Evolutionary conservation across 345 rosid species (phyloP), one percentile per base, ranked within the genome.

Genomic region (Raphanus raphanistrum): DNA sequence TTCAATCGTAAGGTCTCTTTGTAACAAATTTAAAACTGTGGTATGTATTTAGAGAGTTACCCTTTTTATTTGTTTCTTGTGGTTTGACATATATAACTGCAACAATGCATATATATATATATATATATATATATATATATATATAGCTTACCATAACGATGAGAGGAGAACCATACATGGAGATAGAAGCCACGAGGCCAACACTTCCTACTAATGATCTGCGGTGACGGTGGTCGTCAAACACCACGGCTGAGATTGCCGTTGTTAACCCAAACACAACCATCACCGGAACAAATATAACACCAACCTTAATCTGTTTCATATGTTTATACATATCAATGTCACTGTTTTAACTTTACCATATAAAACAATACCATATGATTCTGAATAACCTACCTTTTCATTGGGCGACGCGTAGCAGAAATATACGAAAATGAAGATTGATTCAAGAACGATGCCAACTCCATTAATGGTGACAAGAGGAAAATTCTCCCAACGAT

Each of bases 101-200:
- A 33, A 41, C 26, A 28, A 21, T 50, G 64, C 36, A 41, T 41
- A 58, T 45, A 61, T 41, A 36, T 7, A 28, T 50, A 36, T 41
- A 36, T 7, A 28, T 50, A 36, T 41, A 36, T 7, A 28, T 50
- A 36, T n/a, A n/a, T n/a, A 41, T 41, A 58, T 45, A 61, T 41
- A 36, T 7, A 28, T 50, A 36, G 12, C 92, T 87, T 50, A 88
- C 97, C 87, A 93, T 80, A 48, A 41, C 95, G 10, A 91, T 88
- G 11, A 93, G 84, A 3, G 95, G 97, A 57, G 95, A 84, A 71
- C 83, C 89, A 41, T 93, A 93, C 98, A 93, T 93, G 29, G 86
- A 82, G 16, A 82, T 62, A 4, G 95, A 86, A 74, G 87, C 88
- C 50, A 81, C 84, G 1, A 91, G 80, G 25, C 91, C 97, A 31